phyloP scores from a whole-genome alignment of 768 basidiomycete species.

The Pleurotus pulmonarius region DNA sequence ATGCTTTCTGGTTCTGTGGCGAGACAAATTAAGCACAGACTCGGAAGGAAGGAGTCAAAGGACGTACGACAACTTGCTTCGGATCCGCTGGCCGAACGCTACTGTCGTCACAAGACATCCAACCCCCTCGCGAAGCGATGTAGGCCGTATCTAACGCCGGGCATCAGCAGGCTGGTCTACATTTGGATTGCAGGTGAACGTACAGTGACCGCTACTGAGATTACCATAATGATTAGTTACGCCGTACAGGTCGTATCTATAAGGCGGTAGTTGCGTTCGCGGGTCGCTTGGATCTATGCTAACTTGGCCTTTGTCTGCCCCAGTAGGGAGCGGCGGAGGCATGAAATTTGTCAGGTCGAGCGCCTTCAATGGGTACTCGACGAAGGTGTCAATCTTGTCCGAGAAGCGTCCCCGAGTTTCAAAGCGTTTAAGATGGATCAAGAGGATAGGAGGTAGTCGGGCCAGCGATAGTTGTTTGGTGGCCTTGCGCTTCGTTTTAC shows the following conservation, averaged over 20 bases:
- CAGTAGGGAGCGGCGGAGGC: constrained; percentile 74
- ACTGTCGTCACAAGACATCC: constrained; percentile 95
- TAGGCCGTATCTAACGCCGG: constrained; percentile 78
- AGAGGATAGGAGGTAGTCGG: constrained; percentile 86
- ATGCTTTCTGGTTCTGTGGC: constrained; percentile 55
- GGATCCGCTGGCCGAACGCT: constrained; percentile 70
- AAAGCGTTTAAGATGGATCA: constrained; percentile 92
- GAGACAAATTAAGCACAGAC: constrained; percentile 8
- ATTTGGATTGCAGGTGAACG: constrained; percentile 25
- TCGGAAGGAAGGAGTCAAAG: neutral
- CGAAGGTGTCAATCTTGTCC: constrained; percentile 93
- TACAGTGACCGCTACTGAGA: constrained; percentile 93
- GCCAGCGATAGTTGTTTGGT: constrained; percentile 86
- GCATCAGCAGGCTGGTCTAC: neutral
- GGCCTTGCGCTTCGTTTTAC: constrained; percentile 85
- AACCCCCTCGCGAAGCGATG: constrained; percentile 80
- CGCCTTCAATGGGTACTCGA: constrained; percentile 77
- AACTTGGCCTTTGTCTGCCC: constrained; percentile 47
- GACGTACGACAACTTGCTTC: constrained; percentile 78
- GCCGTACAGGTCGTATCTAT: constrained; percentile 89
- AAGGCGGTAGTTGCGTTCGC: constrained; percentile 80
- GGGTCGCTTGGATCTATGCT: constrained; percentile 63
- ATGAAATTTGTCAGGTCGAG: constrained; percentile 76
- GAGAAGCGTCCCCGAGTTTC: constrained; percentile 88
- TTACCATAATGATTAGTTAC: constrained; percentile 97